Conservation (phyloP, 1,284 basidiomycete genomes). For the Fomitopsis schrenkii region DNA sequence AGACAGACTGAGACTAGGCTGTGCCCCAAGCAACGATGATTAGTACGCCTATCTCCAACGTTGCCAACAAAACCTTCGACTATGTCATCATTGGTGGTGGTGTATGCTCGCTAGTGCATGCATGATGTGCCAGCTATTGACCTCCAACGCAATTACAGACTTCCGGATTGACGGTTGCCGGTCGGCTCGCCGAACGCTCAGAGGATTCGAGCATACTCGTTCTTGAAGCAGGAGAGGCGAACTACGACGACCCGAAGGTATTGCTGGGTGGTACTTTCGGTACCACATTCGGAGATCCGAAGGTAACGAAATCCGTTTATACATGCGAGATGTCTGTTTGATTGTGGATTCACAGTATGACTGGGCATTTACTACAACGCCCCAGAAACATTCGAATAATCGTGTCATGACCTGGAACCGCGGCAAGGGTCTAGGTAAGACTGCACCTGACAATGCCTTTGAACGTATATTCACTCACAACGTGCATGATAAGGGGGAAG, state of each 20-base stretch:
- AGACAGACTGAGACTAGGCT: too few species aligned
- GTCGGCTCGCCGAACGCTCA: conserved; percentile 22
- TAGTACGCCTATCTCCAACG: conserved; percentile 3
- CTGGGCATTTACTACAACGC: conserved; percentile 15
- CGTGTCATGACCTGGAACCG: neutral
- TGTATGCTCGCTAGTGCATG: neutral
- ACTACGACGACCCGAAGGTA: conserved; percentile 28
- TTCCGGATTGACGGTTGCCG: conserved; percentile 23
- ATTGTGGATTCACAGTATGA: conserved; percentile 18
- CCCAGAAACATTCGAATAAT: conserved; percentile 14
- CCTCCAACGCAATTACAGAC: neutral
- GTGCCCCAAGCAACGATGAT: neutral
- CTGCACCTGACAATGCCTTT: too few species aligned
- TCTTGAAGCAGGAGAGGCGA: conserved; percentile 34
- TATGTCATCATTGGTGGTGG: conserved; percentile 19
- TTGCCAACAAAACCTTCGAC: conserved; percentile 15
- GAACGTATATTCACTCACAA: conserved; percentile 7
- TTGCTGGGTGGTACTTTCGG: conserved; percentile 12
- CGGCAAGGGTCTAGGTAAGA: neutral
- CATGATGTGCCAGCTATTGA: neutral
- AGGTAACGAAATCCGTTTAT: neutral
- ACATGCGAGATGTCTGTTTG: neutral
- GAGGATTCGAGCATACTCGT: conserved; percentile 28
- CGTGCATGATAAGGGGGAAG: conserved; percentile 14
- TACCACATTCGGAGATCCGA: neutral